Evolutionary conservation across 1,284 basidiomycete species (phyloP), one percentile per base, ranked within the genome.

Genomic region (Singerocomus rubriflavus): DNA sequence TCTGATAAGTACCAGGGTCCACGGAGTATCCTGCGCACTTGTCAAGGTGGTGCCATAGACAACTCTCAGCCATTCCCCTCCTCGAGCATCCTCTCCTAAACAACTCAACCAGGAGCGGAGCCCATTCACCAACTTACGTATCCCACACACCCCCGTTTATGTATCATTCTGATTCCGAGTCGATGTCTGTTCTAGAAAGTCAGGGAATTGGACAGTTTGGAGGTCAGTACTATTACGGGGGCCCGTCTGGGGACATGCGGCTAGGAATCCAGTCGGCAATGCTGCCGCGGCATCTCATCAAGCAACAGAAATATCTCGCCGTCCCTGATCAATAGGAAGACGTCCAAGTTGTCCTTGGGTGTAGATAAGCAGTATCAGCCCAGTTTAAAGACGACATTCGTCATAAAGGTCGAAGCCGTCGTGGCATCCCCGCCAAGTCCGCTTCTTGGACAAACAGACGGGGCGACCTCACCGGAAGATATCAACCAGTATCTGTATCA

Each of bases 401-500:
- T 52, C 5, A 11, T n/a, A 6, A 16, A 44, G 12, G 50, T 64
- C 13, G 50, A 58, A 32, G 35, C 26, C 0, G 5, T 36, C 12
- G 0, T 65, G 10, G 16, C 2, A 21, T 63, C 51, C 10, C 51
- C 60, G 27, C 6, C 2, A 46, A 46, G 16, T 35, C 50, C 0
- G 64, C 64, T 2, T 66, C 65, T 33, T 66, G 64, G 65, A 53
- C 59, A 50, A 31, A 16, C 56, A 21, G 38, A 49, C 17, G 9
- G 14, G 37, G 14, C 36, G 9, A 42, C 12, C 8, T 10, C 41
- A 12, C 40, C 34, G 2, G 33, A 50, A 10, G 54, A 56, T 27
- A 25, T 53, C 31, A 52, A 55, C 47, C 27, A 52, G 16, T 64
- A 66, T 38, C 11, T 68, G 5, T 64, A 63, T 53, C 58, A 60